Evolutionary conservation across 2,329 filamentous ascomycete species (phyloP), one percentile per base, ranked within the genome.

Genomic region (Helicocarpus griseus): DNA sequence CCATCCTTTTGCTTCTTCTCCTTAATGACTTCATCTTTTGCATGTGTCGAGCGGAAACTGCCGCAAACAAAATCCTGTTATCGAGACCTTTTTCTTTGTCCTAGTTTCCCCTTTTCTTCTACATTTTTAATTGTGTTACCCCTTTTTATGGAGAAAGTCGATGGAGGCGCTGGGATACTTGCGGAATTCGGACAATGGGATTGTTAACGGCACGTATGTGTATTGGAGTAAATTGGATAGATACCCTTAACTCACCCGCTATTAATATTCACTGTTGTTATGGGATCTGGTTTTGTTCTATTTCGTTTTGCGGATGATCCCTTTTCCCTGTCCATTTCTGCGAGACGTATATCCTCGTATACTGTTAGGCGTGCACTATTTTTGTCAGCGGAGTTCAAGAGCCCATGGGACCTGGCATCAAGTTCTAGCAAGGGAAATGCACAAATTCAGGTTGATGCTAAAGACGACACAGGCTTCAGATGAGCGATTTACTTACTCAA

Each of bases 161-260:
- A 38, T 45, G 19, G 14, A 13, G 22, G 21, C 45, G 45, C 31
- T 47, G 31, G 45, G 11, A 33, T 46, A 11, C 21, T 33, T 46
- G 44, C 19, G 44, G 28, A 8, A 21, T 46, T 22, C 9, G 8
- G 44, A 22, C 7, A 24, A 24, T 22, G 19, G 24, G 17, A 46
- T 31, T n/a, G n/a, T n/a, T 3, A 13, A 46, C 28, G 19, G 6
- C 9, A 5, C 35, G 19, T 36, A 35, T 47, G 44, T 36, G 24
- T 36, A 35, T 26, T 7, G 44, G 19, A 35, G 28, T 47, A 47
- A 36, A 9, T 47, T 47, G 44, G 44, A 47, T 47, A 47, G 44
- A 47, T 47, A 36, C 29, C 44, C 19, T 36, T 36, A 29, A 44
- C 26, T 44, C 4, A 29, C n/a, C 26, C 21, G 21, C 6, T 29